Evolutionary conservation across 2,329 filamentous ascomycete genomes (phyloP).

Genomic region (Penicillium sp.): DNA sequence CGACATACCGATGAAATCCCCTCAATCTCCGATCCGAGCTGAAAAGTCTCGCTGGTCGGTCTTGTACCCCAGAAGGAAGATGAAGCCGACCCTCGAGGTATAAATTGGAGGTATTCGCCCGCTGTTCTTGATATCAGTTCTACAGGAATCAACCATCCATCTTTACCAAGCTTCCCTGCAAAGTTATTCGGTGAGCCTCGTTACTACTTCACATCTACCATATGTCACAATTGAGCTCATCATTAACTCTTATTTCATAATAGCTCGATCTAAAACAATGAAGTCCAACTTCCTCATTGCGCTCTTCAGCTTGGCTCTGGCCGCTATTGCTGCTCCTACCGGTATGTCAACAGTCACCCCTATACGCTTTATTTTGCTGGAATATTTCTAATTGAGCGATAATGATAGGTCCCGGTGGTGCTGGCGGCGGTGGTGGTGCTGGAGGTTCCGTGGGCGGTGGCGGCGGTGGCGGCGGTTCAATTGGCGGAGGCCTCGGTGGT

Average conservation of each 20-base stretch:
- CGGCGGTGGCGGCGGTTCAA: slow-evolving; percentile 4
- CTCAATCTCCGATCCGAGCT: neutral
- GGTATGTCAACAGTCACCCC: neutral
- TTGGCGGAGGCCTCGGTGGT: slow-evolving; percentile 2
- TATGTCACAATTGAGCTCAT: neutral
- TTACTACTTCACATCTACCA: no score
- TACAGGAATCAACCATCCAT: neutral
- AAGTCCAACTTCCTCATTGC: slow-evolving; percentile 7
- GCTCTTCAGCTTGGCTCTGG: slow-evolving; percentile 5
- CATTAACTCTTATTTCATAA: no score
- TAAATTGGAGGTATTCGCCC: neutral
- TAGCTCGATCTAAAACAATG: neutral
- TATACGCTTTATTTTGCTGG: no score
- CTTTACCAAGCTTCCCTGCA: no score
- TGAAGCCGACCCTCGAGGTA: neutral
- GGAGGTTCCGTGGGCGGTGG: neutral
- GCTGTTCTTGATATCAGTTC: neutral
- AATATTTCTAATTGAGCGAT: neutral
- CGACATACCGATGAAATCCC: neutral
- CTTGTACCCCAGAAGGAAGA: neutral
- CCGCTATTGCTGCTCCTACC: slow-evolving; percentile 6
- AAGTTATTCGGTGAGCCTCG: neutral
- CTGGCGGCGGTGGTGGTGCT: neutral
- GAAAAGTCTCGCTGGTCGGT: neutral
- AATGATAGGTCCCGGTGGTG: neutral